A percentile compares a stretch with the other conserved stretches of the same genome.
phyloP scores from a whole-genome alignment of 1,284 basidiomycete genomes.

The Rhodotorula sp. region DNA sequence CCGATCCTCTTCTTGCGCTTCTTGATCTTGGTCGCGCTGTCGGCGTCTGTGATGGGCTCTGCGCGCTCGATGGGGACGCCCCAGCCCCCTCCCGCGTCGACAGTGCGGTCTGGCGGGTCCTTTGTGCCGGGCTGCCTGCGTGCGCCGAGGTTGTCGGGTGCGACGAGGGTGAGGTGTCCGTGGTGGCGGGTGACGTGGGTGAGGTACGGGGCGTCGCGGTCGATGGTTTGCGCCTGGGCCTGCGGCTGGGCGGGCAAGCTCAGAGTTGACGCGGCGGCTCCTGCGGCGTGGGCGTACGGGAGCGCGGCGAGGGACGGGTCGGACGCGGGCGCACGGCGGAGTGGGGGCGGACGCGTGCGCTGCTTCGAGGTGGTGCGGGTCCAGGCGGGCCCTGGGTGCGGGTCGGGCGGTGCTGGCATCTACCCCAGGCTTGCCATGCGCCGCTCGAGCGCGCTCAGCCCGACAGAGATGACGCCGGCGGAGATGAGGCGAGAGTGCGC shows the following conservation, averaged over 20 bases:
- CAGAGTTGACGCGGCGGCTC: conserved; percentile 1
- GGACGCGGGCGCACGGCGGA: neutral
- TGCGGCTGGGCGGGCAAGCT: neutral
- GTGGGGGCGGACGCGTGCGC: neutral
- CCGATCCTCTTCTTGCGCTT: conserved; percentile 18
- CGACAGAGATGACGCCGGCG: no score
- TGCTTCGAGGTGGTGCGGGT: conserved; percentile 14
- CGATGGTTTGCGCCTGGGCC: neutral
- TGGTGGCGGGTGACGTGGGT: conserved; percentile 38
- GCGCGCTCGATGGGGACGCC: conserved; percentile 4
- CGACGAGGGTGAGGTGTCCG: conserved; percentile 37
- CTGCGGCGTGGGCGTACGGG: neutral
- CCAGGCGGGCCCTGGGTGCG: conserved; percentile 25
- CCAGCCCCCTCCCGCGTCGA: conserved; percentile 19
- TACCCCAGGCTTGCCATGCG: neutral
- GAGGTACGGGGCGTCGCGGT: conserved; percentile 24
- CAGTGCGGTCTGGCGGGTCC: conserved; percentile 6
- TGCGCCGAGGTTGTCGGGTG: conserved; percentile 36
- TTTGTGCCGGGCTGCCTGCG: conserved; percentile 20
- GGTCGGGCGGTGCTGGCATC: neutral
- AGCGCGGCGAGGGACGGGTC: neutral
- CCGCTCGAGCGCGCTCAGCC: neutral
- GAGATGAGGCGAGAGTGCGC: no score
- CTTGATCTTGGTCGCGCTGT: conserved; percentile 16
- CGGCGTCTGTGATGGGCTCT: neutral